phyloP scores from a whole-genome alignment of 1,284 basidiomycete species.

The Xerocomus minutiporus region DNA sequence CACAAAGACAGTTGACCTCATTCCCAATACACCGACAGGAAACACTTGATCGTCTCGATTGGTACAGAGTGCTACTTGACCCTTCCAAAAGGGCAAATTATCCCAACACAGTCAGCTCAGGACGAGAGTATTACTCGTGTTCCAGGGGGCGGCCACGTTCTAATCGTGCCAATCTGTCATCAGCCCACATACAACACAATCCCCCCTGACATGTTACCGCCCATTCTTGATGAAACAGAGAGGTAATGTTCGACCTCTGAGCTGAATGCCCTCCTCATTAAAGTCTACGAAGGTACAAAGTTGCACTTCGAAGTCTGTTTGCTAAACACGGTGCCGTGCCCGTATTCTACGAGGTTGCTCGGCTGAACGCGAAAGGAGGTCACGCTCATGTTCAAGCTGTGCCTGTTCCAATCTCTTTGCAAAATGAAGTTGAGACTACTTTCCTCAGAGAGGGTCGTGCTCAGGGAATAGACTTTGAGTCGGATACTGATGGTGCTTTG shows the following conservation, averaged over 20 bases:
- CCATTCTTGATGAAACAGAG: constrained; percentile 78
- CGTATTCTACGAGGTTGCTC: constrained; percentile 86
- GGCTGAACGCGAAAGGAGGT: constrained; percentile 80
- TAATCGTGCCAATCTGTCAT: constrained; percentile 80
- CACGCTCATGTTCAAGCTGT: constrained; percentile 90
- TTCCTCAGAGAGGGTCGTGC: constrained; percentile 67
- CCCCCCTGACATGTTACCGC: constrained; percentile 67
- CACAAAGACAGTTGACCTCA: constrained; percentile 5
- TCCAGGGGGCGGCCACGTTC: constrained; percentile 90
- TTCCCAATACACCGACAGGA: constrained; percentile 45
- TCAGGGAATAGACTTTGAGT: constrained; percentile 63
- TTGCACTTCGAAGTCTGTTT: constrained; percentile 68
- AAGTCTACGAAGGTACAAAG: constrained; percentile 63
- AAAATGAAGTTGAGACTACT: constrained; percentile 60
- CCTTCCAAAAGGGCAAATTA: constrained; percentile 87
- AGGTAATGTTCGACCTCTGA: constrained; percentile 36
- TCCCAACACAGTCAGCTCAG: constrained; percentile 64
- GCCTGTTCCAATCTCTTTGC: constrained; percentile 66
- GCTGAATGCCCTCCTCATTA: constrained; percentile 2
- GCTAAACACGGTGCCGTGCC: constrained; percentile 64
- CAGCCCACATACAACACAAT: constrained; percentile 63
- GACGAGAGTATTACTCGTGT: constrained; percentile 47
- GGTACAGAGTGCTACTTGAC: constrained; percentile 91
- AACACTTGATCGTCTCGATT: constrained; percentile 91
- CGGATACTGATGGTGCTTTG: constrained; percentile 62